Percentiles rank a stretch among this genome's conserved stretches.
phyloP scores from a whole-genome alignment of 2,329 filamentous ascomycete genomes.

The Ophiosphaerella narmari region DNA sequence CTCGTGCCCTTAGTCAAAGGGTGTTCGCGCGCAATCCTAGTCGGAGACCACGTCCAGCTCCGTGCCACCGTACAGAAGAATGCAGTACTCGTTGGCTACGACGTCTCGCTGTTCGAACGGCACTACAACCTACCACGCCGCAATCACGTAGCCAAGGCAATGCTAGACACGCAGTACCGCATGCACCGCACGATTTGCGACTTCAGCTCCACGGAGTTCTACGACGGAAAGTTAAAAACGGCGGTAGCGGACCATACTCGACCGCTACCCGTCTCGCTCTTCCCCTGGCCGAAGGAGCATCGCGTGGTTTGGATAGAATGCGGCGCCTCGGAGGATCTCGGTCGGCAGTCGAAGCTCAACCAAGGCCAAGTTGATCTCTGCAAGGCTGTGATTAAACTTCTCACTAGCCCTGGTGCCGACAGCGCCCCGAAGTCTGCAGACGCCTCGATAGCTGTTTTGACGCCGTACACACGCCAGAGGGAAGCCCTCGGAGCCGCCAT shows the following conservation, averaged over 20 bases:
- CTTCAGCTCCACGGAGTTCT: slow-evolving; percentile 51
- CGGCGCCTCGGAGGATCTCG: slow-evolving; percentile 42
- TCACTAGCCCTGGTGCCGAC: slow-evolving; percentile 13
- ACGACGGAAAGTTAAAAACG: slow-evolving; percentile 44
- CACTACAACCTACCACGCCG: slow-evolving; percentile 36
- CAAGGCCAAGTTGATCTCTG: slow-evolving; percentile 47
- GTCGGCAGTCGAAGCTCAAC: slow-evolving; percentile 49
- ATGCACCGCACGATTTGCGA: slow-evolving; percentile 50
- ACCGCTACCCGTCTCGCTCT: slow-evolving; percentile 25
- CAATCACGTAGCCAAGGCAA: slow-evolving; percentile 37
- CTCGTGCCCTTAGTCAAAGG: slow-evolving; percentile 44
- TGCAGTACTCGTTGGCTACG: slow-evolving; percentile 42
- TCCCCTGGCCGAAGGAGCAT: slow-evolving; percentile 23
- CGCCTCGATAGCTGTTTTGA: slow-evolving; percentile 46
- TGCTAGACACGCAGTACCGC: slow-evolving; percentile 54
- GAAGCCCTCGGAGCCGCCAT: slow-evolving; percentile 36
- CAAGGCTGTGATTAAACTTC: slow-evolving; percentile 38
- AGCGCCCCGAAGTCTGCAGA: neutral
- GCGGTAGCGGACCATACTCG: slow-evolving; percentile 28
- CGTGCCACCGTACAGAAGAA: slow-evolving; percentile 50
- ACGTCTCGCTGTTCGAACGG: slow-evolving; percentile 53
- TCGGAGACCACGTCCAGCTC: slow-evolving; percentile 55
- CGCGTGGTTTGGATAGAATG: slow-evolving; percentile 48
- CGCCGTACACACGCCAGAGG: slow-evolving; percentile 48
- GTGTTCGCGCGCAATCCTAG: slow-evolving; percentile 50